Conservation (phyloP, 139 green algal genomes). For the Volvox reticuliferus region DNA sequence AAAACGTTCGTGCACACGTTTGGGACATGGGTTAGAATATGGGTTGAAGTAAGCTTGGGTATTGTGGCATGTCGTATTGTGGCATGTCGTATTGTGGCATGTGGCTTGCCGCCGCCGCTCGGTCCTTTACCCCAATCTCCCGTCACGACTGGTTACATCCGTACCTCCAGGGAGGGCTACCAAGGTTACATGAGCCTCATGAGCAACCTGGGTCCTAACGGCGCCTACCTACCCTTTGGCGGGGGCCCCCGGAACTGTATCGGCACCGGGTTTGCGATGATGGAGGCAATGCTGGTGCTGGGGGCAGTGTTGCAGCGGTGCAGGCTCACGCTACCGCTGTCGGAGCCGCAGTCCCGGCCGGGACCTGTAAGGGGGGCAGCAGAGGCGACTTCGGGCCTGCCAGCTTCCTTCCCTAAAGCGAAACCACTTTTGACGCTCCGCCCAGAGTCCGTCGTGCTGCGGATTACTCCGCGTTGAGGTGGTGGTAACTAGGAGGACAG, state of each 20-base stretch:
- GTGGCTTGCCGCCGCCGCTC: too few species aligned
- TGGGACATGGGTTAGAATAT: too few species aligned
- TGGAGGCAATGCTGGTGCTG: constrained; percentile 87
- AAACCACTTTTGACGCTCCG: constrained; percentile 83
- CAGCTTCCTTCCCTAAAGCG: constrained; percentile 59
- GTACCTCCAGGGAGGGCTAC: constrained; percentile 34
- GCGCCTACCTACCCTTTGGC: constrained; percentile 82
- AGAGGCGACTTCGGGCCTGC: background rate
- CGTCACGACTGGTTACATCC: background rate
- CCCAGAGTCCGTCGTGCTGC: constrained; percentile 66
- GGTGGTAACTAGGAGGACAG: background rate
- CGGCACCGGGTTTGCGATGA: constrained; percentile 92
- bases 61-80: too few species aligned
- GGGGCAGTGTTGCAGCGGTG: constrained; percentile 70
- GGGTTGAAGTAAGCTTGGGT: too few species aligned
- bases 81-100: too few species aligned
- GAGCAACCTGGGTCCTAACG: constrained; percentile 75
- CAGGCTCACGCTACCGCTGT: constrained; percentile 54
- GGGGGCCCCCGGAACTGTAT: constrained; percentile 90
- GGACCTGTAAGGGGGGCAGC: background rate
- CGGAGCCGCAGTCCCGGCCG: background rate
- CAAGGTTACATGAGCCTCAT: constrained; percentile 52
- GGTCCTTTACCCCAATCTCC: background rate
- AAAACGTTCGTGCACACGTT: too few species aligned
- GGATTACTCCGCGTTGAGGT: background rate